These are phyloP conservation scores for Cylindrotheca fusiformis DNA, from an alignment of 108 stramenopile species.

Conservation along the genomic window DNA sequence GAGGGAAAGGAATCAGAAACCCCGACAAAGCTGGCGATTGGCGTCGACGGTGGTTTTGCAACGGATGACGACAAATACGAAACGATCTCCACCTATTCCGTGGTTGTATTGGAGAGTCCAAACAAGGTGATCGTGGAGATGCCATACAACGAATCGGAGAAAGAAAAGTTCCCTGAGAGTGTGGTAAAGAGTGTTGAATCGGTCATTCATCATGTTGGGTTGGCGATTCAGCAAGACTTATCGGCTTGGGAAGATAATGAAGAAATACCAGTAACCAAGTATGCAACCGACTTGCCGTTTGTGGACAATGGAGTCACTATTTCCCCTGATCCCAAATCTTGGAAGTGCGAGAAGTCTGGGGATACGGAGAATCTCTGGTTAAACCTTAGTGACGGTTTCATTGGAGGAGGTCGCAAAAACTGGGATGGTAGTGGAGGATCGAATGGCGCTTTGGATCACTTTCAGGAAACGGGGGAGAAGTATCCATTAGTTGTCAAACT, in stretches of 20 bases:
- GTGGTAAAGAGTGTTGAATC: conserved; percentile 74
- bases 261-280: conserved; percentile 69
- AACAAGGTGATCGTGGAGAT: conserved; percentile 37
- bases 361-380: conserved; percentile 96
- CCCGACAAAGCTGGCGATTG: conserved; percentile 86
- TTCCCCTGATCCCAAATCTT: conserved; percentile 57
- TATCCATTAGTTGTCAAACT: conserved; percentile 98
- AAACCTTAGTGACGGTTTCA: conserved; percentile 95
- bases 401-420: conserved; percentile 96
- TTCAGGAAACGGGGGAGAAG: conserved; percentile 78
- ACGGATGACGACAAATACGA: conserved; percentile 81
- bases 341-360: conserved; percentile 79
- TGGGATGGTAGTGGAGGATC: conserved; percentile 97
- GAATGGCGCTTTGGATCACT: conserved; percentile 96
- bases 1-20: conserved; percentile 13
- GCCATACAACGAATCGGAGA: conserved; percentile 55
- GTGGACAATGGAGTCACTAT: conserved; percentile 79
- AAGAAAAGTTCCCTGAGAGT: conserved; percentile 53
- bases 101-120: conserved; percentile 62
- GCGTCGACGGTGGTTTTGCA: conserved; percentile 92
- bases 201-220: conserved; percentile 86
- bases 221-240: conserved; percentile 77
- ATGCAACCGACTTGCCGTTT: conserved; percentile 59
- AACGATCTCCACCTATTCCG: conserved; percentile 64
- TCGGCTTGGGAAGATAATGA: conserved; percentile 77